Evolutionary conservation across 192 early-diverging fungal genomes (phyloP).

Genomic region (Dissophora ornata): DNA sequence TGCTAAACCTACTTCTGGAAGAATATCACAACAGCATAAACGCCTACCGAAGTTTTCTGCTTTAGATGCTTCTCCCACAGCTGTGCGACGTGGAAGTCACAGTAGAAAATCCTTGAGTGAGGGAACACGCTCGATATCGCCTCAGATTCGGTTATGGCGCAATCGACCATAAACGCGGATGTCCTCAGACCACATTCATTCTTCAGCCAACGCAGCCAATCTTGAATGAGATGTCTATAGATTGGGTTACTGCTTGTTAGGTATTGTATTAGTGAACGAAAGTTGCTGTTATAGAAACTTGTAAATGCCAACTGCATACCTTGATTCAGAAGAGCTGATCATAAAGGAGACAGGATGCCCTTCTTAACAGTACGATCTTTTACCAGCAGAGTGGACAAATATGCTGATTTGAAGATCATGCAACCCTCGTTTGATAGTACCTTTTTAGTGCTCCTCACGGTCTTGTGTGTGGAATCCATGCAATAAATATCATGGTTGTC

Average conservation of each 20-base stretch:
- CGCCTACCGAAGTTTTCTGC: too few species aligned
- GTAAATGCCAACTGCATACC: conserved; percentile 2
- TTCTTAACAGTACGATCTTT: not conserved
- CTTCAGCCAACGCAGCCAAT: conserved; percentile 1
- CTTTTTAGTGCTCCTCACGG: not conserved
- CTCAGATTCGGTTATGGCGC: not conserved
- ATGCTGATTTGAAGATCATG: not conserved
- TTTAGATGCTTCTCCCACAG: conserved; percentile 7
- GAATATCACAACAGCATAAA: too few species aligned
- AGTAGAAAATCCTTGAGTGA: not conserved
- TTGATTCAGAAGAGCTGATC: conserved; percentile 8
- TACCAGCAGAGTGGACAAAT: conserved; percentile 1
- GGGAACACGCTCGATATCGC: conserved; percentile 7
- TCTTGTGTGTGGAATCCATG: conserved; percentile 10
- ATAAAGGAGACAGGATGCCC: conserved; percentile 4
- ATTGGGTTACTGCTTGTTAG: not conserved
- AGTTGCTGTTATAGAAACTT: not conserved
- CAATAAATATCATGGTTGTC: conserved; percentile 6
- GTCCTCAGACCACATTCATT: conserved; percentile 5
- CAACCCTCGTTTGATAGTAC: not conserved
- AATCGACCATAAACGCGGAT: conserved; percentile 5
- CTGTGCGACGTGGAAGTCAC: conserved; percentile 13
- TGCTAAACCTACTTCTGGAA: too few species aligned
- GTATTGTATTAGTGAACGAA: not conserved
- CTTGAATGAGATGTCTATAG: not conserved